A percentile compares a stretch with the other conserved stretches of the same genome.
Conservation (phyloP, 176 grass and related monocot species). For the Oryza brachyantha region DNA sequence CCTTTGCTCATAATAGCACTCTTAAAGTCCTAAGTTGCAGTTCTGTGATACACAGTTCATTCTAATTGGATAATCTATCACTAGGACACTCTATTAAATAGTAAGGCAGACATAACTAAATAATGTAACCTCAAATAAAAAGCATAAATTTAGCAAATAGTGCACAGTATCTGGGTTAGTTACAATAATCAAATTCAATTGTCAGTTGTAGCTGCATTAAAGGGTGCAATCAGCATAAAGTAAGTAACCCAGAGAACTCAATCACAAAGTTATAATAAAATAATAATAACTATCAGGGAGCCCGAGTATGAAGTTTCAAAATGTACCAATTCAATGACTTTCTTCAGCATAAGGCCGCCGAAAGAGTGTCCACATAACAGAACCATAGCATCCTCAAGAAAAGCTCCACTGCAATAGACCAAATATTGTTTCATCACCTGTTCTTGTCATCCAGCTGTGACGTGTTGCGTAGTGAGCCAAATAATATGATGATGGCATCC, state of each 20-base stretch:
- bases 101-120: neutral
- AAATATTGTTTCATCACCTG: neutral
- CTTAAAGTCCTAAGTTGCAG: neutral
- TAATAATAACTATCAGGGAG: constrained; percentile 3
- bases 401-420: constrained; percentile 49
- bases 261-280: neutral
- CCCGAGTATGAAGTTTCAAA: neutral
- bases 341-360: constrained; percentile 76
- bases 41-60: neutral
- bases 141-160: neutral
- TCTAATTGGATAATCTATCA: neutral
- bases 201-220: neutral
- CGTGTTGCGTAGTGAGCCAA: neutral
- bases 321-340: constrained; percentile 70
- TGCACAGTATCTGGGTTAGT: neutral
- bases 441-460: neutral
- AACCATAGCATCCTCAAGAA: constrained; percentile 90
- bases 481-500: neutral
- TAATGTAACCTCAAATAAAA: neutral
- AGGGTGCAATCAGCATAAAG: neutral
- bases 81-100: neutral
- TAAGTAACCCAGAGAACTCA: neutral
- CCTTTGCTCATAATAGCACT: neutral
- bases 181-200: neutral
- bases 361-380: constrained; percentile 80